Conservation (phyloP, 2,329 filamentous ascomycete genomes). For the Ophiostoma perfectum region DNA sequence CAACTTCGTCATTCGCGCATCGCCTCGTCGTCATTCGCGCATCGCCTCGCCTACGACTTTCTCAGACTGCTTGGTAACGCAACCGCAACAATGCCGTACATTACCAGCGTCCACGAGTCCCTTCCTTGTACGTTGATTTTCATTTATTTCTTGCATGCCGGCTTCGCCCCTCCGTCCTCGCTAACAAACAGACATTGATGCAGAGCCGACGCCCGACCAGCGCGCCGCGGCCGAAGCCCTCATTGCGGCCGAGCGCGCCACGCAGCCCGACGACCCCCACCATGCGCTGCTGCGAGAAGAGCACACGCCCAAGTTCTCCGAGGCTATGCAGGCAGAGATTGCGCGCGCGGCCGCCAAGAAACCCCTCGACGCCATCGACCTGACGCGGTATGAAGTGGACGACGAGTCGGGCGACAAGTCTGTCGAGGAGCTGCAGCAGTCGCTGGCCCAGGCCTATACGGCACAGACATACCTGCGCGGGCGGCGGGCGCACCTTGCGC, state of each 20-base stretch:
- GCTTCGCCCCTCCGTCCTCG: background rate
- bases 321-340: slow-evolving; percentile 63
- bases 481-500: slow-evolving; percentile 54
- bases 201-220: slow-evolving; percentile 57
- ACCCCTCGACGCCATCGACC: slow-evolving; percentile 59
- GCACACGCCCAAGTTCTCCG: slow-evolving; percentile 54
- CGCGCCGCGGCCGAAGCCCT: slow-evolving; percentile 63
- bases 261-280: slow-evolving; percentile 37
- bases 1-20: background rate
- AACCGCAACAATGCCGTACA: slow-evolving; percentile 54
- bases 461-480: slow-evolving; percentile 47
- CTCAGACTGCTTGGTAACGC: background rate
- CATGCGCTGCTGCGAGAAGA: slow-evolving; percentile 55
- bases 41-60: background rate
- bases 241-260: slow-evolving; percentile 60
- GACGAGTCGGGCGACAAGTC: slow-evolving; percentile 38
- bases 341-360: slow-evolving; percentile 51
- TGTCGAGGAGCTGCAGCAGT: slow-evolving; percentile 34
- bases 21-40: slow-evolving; percentile 1
- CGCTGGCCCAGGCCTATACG: slow-evolving; percentile 49
- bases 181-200: slow-evolving; percentile 66
- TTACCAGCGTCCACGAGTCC: slow-evolving; percentile 68
- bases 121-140: slow-evolving; percentile 62
- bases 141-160: slow-evolving; percentile 21
- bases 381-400: slow-evolving; percentile 75